Evolutionary conservation across 805 yeast species (phyloP).

Genomic region (Brettanomyces bruxellensis): DNA sequence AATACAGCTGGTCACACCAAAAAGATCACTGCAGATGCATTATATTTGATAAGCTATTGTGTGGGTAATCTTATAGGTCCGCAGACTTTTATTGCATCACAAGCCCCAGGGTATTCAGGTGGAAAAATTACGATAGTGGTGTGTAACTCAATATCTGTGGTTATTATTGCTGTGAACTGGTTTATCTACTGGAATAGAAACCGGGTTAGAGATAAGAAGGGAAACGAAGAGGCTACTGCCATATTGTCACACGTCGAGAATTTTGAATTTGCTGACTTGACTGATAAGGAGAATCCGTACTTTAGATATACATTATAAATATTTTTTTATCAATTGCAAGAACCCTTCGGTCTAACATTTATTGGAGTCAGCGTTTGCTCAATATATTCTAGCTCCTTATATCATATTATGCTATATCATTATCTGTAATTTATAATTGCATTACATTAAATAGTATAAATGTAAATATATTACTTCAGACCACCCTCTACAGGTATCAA

Average conservation of each 20-base stretch:
- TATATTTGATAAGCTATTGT: constrained; percentile 55
- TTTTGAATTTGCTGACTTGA: constrained; percentile 13
- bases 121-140: constrained; percentile 40
- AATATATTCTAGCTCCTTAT: too few species aligned
- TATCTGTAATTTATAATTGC: too few species aligned
- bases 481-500: too few species aligned
- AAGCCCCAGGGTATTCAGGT: constrained; percentile 50
- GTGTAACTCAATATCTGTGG: constrained; percentile 16
- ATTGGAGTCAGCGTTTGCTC: too few species aligned
- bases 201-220: constrained; percentile 1
- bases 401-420: too few species aligned
- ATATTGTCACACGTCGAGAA: constrained; percentile 6
- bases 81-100: constrained; percentile 48
- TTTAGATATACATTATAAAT: constrained; percentile 11
- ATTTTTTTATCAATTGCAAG: constrained; percentile 6
- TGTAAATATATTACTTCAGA: too few species aligned
- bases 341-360: constrained; percentile 8
- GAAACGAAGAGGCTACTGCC: constrained; percentile 13
- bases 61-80: constrained; percentile 68
- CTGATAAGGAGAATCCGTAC: constrained; percentile 12
- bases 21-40: constrained; percentile 49
- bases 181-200: constrained; percentile 11
- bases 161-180: constrained; percentile 9
- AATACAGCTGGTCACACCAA: constrained; percentile 70
- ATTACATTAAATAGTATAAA: too few species aligned